Evolutionary conservation across 139 green algal species (phyloP).

Genomic region (Chara braunii): DNA sequence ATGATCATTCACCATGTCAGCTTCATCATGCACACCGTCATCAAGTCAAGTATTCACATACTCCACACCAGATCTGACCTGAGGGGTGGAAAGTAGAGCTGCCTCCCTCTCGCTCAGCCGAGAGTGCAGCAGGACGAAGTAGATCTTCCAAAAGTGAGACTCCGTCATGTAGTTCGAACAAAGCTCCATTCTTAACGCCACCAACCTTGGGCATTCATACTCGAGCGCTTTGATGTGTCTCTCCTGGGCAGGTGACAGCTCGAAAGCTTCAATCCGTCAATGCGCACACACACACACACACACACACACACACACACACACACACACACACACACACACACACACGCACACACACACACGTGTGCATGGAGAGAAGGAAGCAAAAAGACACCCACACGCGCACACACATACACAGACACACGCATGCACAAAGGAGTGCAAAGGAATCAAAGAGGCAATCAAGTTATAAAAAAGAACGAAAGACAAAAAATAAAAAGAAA

Average conservation of each 20-base stretch:
- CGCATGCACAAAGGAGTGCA: background rate
- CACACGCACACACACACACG: background rate
- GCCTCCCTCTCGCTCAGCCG: background rate
- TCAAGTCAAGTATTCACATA: no score
- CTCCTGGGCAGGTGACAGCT: slow-evolving; percentile 20
- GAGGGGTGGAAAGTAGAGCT: slow-evolving; percentile 15
- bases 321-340: background rate
- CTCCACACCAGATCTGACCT: background rate
- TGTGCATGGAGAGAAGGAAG: background rate
- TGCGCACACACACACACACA: slow-evolving; percentile 1
- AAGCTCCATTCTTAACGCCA: slow-evolving; percentile 22
- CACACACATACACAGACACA: background rate
- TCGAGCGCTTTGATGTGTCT: slow-evolving; percentile 31
- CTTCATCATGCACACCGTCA: no score
- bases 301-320: slow-evolving; percentile 1
- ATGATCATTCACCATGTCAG: no score
- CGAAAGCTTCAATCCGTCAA: slow-evolving; percentile 17
- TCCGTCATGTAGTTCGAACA: slow-evolving; percentile 25
- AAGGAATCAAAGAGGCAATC: background rate
- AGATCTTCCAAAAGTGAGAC: slow-evolving; percentile 35
- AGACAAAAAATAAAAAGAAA: background rate
- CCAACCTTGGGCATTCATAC: background rate
- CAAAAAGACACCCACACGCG: background rate
- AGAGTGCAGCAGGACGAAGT: slow-evolving; percentile 38
- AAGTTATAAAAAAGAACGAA: background rate